phyloP scores from a whole-genome alignment of 1,284 basidiomycete species.

The Ganoderma sinense region DNA sequence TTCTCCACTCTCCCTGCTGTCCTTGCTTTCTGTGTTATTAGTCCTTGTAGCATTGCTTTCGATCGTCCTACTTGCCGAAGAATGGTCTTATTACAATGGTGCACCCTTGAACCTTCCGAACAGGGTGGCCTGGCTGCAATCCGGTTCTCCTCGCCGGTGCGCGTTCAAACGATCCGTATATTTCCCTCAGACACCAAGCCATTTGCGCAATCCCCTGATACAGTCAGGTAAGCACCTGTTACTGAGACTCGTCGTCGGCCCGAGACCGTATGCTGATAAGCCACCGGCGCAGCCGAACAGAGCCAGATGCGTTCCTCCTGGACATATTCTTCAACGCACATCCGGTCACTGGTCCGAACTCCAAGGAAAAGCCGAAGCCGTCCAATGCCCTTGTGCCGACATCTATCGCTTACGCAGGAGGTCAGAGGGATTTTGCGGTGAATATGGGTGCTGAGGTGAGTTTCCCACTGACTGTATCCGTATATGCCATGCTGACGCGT shows the following conservation, averaged over 20 bases:
- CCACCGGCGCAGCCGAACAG: conserved; percentile 53
- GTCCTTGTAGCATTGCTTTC: neutral
- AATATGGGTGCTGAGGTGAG: conserved; percentile 65
- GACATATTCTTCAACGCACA: conserved; percentile 78
- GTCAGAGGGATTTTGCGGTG: conserved; percentile 69
- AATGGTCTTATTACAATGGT: conserved; percentile 68
- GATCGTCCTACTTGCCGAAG: neutral
- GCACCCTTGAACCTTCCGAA: conserved; percentile 65
- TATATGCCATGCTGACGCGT: conserved; percentile 11
- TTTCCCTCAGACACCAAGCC: conserved; percentile 68
- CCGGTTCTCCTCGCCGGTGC: conserved; percentile 68
- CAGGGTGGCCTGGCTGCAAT: conserved; percentile 67
- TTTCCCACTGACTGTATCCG: conserved; percentile 1
- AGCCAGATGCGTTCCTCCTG: conserved; percentile 74
- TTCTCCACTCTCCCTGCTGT: neutral
- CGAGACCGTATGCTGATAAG: neutral
- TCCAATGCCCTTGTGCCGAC: conserved; percentile 79
- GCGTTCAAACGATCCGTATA: conserved; percentile 66
- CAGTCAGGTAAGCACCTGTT: conserved; percentile 65
- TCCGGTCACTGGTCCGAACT: conserved; percentile 51
- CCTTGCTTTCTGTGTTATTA: neutral
- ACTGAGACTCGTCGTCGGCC: conserved; percentile 1
- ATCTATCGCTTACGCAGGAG: conserved; percentile 74
- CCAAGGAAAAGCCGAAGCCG: conserved; percentile 63
- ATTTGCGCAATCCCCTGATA: conserved; percentile 63